phyloP scores from a whole-genome alignment of 225 moss, liverwort and hornwort genomes.

The Sphagnum tenellum region DNA sequence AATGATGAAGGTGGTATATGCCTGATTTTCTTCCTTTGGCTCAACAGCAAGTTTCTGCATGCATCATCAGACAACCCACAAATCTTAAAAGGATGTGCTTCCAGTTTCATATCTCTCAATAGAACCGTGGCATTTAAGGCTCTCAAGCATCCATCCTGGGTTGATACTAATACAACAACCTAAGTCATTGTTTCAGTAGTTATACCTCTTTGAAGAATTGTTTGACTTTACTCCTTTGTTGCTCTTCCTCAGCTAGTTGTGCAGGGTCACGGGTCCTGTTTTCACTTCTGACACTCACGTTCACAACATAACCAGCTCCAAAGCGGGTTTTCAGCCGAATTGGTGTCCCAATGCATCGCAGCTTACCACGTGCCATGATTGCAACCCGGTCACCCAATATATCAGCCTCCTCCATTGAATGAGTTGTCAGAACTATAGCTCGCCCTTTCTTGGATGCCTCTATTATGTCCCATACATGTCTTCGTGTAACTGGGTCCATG shows the following conservation, averaged over 20 bases:
- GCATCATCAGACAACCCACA: background rate
- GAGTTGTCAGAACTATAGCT: slow-evolving; percentile 94
- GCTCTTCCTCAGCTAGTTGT: slow-evolving; percentile 41
- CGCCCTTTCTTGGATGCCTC: slow-evolving; percentile 87
- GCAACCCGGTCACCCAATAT: slow-evolving; percentile 91
- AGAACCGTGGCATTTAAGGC: too few relatives aligned
- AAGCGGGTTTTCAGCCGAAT: slow-evolving; percentile 91
- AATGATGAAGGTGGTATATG: slow-evolving; percentile 72
- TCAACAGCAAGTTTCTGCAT: slow-evolving; percentile 59
- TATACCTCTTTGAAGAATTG: slow-evolving; percentile 56
- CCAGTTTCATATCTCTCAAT: too few relatives aligned
- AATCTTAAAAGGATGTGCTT: too few relatives aligned
- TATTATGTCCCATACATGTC: slow-evolving; percentile 97
- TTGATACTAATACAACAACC: too few relatives aligned
- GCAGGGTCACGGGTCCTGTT: slow-evolving; percentile 38
- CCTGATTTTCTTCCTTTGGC: slow-evolving; percentile 70
- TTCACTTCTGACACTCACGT: slow-evolving; percentile 81
- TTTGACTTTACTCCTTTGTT: slow-evolving; percentile 46
- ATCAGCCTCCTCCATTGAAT: slow-evolving; percentile 99
- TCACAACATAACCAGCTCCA: slow-evolving; percentile 91
- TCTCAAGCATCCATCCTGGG: too few relatives aligned
- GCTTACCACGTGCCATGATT: slow-evolving; percentile 87
- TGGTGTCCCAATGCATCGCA: slow-evolving; percentile 86
- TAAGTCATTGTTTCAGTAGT: too few relatives aligned
- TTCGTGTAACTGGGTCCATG: slow-evolving; percentile 92